Base-by-base conservation (phyloP, 1,284 basidiomycete species). In the Neolentinus lepideus region DNA sequence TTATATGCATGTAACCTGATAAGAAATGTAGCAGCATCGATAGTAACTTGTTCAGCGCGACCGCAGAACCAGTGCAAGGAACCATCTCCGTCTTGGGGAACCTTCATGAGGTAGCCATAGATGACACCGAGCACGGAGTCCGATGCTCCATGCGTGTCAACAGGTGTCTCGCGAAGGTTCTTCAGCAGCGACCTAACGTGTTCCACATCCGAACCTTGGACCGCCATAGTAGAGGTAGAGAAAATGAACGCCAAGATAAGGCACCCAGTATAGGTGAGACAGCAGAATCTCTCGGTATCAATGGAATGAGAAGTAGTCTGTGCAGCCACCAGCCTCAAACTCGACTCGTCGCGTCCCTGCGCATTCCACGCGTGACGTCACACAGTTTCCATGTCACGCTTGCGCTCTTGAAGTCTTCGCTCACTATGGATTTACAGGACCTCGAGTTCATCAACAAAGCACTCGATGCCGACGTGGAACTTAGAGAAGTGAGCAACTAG, bases 1-100 rank as follows among this genome's bases (percentile, higher is more conserved):
- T 80, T 74, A 62, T 92, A 94, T 2, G 92, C 92, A 63, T 89
- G 87, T 47, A 94, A 69, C 58, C 90, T 81, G 53, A 94, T 74
- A 51, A 92, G 77, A 71, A 92, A 95, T 0, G 81, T 84, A 0
- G 92, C 90, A 1, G 85, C 81, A 54, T 79, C 83, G 4, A 75
- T 65, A 0, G 79, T 79, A 36, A 79, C 69, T 19, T 71, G 62
- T 52, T 78, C 70, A 1, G 85, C 85, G 38, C 74, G 73, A 45
- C 70, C 65, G 65, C 89, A 92, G 64, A 87, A 90, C 88, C 89
- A 91, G 62, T 92, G 89, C 48, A 77, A 59, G 43, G 63, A 61
- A 27, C 75, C 74, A 60, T 77, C 73, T 12, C 65, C 63, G 50
- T 66, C 27, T 38, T 65, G 3, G 51, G 71, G 65, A 3, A 75